Evolutionary conservation across 2,329 filamentous ascomycete species (phyloP), one percentile per base, ranked within the genome.

Genomic region (Daldinia eschscholtzii): DNA sequence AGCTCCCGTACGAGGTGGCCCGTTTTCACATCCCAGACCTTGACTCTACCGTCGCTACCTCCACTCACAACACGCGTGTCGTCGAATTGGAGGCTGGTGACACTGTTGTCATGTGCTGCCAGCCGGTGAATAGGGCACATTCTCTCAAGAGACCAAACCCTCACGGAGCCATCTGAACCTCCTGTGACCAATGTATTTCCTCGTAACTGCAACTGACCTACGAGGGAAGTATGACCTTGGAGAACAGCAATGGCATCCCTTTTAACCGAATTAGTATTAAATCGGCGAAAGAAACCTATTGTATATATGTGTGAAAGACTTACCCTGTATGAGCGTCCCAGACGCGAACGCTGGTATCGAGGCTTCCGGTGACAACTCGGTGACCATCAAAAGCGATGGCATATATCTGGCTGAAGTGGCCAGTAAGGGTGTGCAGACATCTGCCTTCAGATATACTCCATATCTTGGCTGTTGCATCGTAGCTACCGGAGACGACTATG

Each of bases 321-420:
- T 84, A 93, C 91, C 94, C 94, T 75, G 93, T 93, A 57, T 87
- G 89, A 28, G 93, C 93, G 83, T 99, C 94, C 96, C 96, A 99
- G 70, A 99, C 97, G 71, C 96, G 88, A 28, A 99, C 95, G 75
- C 95, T 98, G 3, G 96, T 99, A 81, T 99, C 96, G 69, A 99
- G 84, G 80, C 94, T 98, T 58, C 96, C 96, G 9, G 96, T 99
- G 39, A 97, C 95, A 65, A 99, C 94, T 71, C 94, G 89, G 73
- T 91, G 91, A 42, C 96, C 96, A 78, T 99, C 96, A 80, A 98
- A 99, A 1, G 96, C 96, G 78, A 99, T 97, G 20, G 96, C 96
- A 79, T 99, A 99, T 65, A 99, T 99, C 79, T 99, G 96, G 78
- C 95, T 98, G 81, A 98, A 99, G 81, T 99, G 96, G 0, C 96